phyloP scores from a whole-genome alignment of 441 rosid genomes.

The Melastoma candidum region DNA sequence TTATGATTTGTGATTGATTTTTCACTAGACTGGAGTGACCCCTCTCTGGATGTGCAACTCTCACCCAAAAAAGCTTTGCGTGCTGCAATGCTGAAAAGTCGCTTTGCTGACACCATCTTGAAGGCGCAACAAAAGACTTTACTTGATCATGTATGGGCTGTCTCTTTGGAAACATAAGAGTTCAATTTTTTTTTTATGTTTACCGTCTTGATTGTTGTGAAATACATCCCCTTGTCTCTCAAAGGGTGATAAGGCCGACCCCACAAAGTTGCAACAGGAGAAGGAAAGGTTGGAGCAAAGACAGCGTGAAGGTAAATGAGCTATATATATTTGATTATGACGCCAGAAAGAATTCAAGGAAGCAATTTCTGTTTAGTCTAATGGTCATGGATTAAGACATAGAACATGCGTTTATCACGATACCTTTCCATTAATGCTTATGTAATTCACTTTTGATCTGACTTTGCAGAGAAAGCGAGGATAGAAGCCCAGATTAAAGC shows the following conservation, averaged over 20 bases:
- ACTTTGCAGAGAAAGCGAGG: slow-evolving; percentile 47
- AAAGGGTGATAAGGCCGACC: slow-evolving; percentile 65
- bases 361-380: too few species aligned
- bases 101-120: slow-evolving; percentile 70
- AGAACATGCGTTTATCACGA: background rate
- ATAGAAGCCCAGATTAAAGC: slow-evolving; percentile 64
- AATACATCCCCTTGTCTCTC: background rate
- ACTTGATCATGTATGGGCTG: slow-evolving; percentile 35
- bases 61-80: slow-evolving; percentile 76
- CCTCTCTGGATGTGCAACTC: slow-evolving; percentile 31
- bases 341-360: background rate
- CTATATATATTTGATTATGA: background rate
- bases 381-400: background rate
- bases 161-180: background rate
- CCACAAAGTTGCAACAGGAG: slow-evolving; percentile 44
- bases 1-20: background rate
- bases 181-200: background rate
- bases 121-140: slow-evolving; percentile 64
- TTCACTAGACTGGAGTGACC: slow-evolving; percentile 31
- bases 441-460: background rate
- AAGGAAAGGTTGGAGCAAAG: slow-evolving; percentile 60
- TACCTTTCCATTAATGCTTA: background rate
- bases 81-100: slow-evolving; percentile 58
- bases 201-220: too few species aligned
- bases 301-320: slow-evolving; percentile 59